These are phyloP conservation scores for Hansenula lynferdii DNA, from an alignment of 1,139 yeast species.

Conservation along the genomic window DNA sequence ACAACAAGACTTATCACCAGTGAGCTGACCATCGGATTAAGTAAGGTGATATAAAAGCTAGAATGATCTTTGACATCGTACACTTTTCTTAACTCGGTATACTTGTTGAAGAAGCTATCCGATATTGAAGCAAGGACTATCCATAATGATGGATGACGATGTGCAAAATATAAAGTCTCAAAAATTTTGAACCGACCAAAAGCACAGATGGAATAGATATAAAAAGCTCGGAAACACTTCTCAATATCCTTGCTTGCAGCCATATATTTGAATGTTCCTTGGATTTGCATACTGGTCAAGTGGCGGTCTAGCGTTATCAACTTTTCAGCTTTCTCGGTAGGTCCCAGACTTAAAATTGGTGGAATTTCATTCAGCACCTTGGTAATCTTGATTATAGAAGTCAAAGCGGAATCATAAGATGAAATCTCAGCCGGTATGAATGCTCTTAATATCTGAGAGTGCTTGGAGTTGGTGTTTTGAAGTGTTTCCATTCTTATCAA, in stretches of 20 bases:
- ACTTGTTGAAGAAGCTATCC: slow-evolving; percentile 15
- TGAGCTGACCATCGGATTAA: slow-evolving; percentile 11
- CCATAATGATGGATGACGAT: slow-evolving; percentile 13
- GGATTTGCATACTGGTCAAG: slow-evolving; percentile 13
- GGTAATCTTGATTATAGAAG: slow-evolving; percentile 17
- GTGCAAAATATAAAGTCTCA: slow-evolving; percentile 11
- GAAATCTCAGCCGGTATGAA: slow-evolving; percentile 19
- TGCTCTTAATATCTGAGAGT: slow-evolving; percentile 17
- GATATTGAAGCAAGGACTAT: slow-evolving; percentile 16
- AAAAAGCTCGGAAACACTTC: slow-evolving; percentile 15
- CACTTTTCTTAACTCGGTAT: slow-evolving; percentile 11
- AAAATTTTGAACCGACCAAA: slow-evolving; percentile 13
- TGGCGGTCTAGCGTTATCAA: slow-evolving; percentile 17
- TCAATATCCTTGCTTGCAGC: slow-evolving; percentile 13
- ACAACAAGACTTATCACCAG: too few relatives aligned
- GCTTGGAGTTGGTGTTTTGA: slow-evolving; percentile 6
- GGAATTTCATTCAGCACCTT: slow-evolving; percentile 15
- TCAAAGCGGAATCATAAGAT: slow-evolving; percentile 12
- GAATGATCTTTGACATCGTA: slow-evolving; percentile 12
- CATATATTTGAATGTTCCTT: slow-evolving; percentile 8
- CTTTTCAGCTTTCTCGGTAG: background rate
- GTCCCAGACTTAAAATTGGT: background rate
- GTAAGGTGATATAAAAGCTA: slow-evolving; percentile 9
- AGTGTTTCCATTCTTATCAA: slow-evolving; percentile 12
- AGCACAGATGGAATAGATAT: slow-evolving; percentile 11